A percentile compares a stretch with the other conserved stretches of the same genome.
Conservation (phyloP, 1,139 yeast species). For the Hansenula sp. region DNA sequence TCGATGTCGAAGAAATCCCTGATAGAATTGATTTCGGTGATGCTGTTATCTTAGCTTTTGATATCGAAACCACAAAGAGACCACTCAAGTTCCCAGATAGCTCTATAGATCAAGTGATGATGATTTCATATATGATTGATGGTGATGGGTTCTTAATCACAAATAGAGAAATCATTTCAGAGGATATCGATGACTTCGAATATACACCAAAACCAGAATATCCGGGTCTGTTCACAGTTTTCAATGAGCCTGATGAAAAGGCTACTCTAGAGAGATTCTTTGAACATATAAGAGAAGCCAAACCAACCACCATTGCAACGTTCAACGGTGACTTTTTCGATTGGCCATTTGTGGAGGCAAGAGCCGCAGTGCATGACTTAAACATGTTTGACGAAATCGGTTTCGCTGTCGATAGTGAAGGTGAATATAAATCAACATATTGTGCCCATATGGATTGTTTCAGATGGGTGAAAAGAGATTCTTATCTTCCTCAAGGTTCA, state of each 20-base stretch:
- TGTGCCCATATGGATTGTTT: constrained; percentile 98
- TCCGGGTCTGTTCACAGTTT: constrained; percentile 85
- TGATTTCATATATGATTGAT: constrained; percentile 99
- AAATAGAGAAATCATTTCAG: constrained; percentile 88
- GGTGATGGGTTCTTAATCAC: constrained; percentile 95
- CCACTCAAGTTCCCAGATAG: constrained; percentile 96
- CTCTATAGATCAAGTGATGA: constrained; percentile 91
- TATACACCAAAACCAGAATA: constrained; percentile 97
- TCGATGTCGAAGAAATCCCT: constrained; percentile 55
- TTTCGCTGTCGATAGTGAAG: constrained; percentile 84
- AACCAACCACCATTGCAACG: constrained; percentile 94
- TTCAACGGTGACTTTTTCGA: constrained; percentile 98
- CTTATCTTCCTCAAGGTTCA: constrained; percentile 96
- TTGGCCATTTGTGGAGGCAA: constrained; percentile 96
- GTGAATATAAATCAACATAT: constrained; percentile 87
- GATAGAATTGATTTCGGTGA: constrained; percentile 93
- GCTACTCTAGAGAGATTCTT: constrained; percentile 72
- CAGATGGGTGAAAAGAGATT: constrained; percentile 98
- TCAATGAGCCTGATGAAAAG: constrained; percentile 85
- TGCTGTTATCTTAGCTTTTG: constrained; percentile 95
- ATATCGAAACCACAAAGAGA: constrained; percentile 96
- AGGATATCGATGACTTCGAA: constrained; percentile 95
- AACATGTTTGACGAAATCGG: constrained; percentile 95
- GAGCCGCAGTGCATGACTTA: constrained; percentile 79
- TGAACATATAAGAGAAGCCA: constrained; percentile 83